phyloP scores from a whole-genome alignment of 768 basidiomycete species.

The Udeniomyces megalosporus region DNA sequence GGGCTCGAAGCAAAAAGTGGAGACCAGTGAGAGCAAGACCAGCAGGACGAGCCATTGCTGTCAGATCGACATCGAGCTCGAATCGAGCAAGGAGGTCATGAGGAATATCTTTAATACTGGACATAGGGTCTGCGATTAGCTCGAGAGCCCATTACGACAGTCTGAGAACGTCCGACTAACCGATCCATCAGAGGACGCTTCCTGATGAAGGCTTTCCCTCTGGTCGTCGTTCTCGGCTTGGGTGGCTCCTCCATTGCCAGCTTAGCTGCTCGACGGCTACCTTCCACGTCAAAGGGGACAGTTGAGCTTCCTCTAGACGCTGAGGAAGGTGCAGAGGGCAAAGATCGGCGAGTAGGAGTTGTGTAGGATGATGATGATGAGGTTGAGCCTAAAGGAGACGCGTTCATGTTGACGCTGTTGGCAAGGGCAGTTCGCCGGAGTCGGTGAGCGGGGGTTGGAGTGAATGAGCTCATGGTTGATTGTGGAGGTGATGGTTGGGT shows the following conservation, averaged over 20 bases:
- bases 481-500: too few species aligned
- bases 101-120: constrained; percentile 5
- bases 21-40: constrained; percentile 6
- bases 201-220: constrained; percentile 8
- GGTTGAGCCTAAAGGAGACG: too few species aligned
- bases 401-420: too few species aligned
- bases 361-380: too few species aligned
- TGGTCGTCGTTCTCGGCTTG: background rate
- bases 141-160: background rate
- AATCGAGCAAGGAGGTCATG: background rate
- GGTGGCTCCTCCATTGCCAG: background rate
- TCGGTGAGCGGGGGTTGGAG: too few species aligned
- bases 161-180: background rate
- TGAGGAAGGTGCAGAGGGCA: constrained; percentile 5
- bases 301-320: constrained; percentile 6
- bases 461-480: too few species aligned
- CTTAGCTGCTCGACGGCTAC: constrained; percentile 2
- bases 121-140: background rate
- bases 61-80: constrained; percentile 10
- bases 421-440: too few species aligned
- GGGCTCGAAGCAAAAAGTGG: constrained; percentile 14
- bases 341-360: too few species aligned
- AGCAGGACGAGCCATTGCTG: constrained; percentile 4
- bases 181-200: background rate
- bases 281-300: constrained; percentile 15